Evolutionary conservation across 257 asterid genomes (phyloP).

Genomic region (Lavandula angustifolia): DNA sequence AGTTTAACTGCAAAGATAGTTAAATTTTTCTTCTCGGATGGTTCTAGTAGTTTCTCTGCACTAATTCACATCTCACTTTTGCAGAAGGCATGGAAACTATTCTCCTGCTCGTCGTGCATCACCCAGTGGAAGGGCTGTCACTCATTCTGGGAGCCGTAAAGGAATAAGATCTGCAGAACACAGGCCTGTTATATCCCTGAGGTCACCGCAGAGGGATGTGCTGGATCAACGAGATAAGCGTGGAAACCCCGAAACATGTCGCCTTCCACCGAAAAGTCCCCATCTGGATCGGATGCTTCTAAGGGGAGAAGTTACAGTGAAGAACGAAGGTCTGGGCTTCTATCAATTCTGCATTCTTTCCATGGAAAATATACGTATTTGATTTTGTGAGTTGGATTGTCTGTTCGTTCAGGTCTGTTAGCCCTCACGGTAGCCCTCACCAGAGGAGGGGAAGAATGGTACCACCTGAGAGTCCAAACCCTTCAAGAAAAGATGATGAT

Average conservation of each 20-base stretch:
- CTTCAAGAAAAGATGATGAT: conserved; percentile 41
- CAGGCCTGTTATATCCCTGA: conserved; percentile 48
- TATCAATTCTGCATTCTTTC: conserved; percentile 22
- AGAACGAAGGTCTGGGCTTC: conserved; percentile 46
- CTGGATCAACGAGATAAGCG: conserved; percentile 43
- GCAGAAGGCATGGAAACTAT: conserved; percentile 50
- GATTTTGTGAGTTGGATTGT: conserved; percentile 14
- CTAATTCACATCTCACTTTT: conserved; percentile 24
- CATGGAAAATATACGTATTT: conserved; percentile 15
- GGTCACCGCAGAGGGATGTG: conserved; percentile 66
- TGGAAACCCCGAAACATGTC: conserved; percentile 40
- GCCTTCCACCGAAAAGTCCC: conserved; percentile 46
- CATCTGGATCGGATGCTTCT: conserved; percentile 53
- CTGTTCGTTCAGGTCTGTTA: conserved; percentile 48
- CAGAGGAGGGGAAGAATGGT: conserved; percentile 42
- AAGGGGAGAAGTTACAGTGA: conserved; percentile 45
- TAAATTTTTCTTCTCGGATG: too few relatives aligned
- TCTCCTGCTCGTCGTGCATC: conserved; percentile 56
- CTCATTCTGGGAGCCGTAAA: conserved; percentile 34
- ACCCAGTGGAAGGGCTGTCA: conserved; percentile 43
- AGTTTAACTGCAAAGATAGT: background rate
- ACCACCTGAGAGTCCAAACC: conserved; percentile 43
- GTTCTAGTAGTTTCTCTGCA: conserved; percentile 3
- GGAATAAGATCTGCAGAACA: conserved; percentile 42
- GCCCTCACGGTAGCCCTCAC: conserved; percentile 43